Conservation (phyloP, 768 basidiomycete genomes). For the Mycena filopes region DNA sequence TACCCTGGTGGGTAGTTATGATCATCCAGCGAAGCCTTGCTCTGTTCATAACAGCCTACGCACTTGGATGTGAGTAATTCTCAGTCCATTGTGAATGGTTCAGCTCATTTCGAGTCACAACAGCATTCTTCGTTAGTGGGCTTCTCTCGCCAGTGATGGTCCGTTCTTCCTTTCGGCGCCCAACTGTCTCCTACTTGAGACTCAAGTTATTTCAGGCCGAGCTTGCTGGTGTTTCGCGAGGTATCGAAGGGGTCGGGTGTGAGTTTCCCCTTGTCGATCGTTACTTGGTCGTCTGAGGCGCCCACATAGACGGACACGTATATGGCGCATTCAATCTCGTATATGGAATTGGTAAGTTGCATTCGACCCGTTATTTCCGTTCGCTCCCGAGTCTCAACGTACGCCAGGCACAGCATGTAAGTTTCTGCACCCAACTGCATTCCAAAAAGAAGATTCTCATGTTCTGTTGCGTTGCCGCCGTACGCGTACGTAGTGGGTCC, state of each 20-base stretch:
- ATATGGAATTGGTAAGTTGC: slow-evolving; percentile 60
- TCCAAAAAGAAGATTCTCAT: not conserved
- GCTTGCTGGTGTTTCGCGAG: slow-evolving; percentile 67
- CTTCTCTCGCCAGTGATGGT: slow-evolving; percentile 66
- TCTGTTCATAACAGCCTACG: slow-evolving; percentile 60
- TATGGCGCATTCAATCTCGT: slow-evolving; percentile 81
- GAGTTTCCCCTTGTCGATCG: slow-evolving; percentile 38
- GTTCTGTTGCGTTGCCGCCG: not conserved
- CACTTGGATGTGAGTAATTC: slow-evolving; percentile 61
- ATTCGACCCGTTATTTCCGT: not conserved
- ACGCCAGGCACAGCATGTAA: slow-evolving; percentile 60
- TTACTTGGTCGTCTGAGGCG: no score
- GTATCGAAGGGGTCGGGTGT: slow-evolving; percentile 76
- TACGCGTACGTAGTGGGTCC: slow-evolving; percentile 85
- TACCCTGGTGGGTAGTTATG: slow-evolving; percentile 75
- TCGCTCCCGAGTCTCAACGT: not conserved
- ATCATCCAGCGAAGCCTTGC: slow-evolving; percentile 57
- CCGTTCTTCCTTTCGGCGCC: not conserved
- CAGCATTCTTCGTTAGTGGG: slow-evolving; percentile 72
- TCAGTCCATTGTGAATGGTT: not conserved
- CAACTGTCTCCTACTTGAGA: not conserved
- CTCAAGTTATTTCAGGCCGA: slow-evolving; percentile 51
- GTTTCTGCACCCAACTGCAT: slow-evolving; percentile 30
- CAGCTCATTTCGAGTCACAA: not conserved
- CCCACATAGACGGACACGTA: slow-evolving; percentile 82